phyloP scores from a whole-genome alignment of 2,329 filamentous ascomycete species.

The Tympanopsis confertula region DNA sequence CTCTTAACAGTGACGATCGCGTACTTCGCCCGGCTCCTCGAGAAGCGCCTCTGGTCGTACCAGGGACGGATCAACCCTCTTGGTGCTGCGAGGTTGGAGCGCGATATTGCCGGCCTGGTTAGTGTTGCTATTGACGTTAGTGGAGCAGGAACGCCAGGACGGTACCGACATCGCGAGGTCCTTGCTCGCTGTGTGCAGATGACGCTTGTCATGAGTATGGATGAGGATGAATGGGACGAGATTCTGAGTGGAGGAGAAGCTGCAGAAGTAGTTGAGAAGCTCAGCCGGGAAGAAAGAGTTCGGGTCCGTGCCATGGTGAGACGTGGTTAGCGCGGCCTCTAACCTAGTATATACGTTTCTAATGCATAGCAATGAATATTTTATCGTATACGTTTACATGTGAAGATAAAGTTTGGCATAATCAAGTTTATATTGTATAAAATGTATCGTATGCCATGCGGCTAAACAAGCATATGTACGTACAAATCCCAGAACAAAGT shows the following conservation, averaged over 20 bases:
- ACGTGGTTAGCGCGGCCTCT: conserved; percentile 6
- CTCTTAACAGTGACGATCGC: conserved; percentile 63
- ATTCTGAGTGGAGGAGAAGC: conserved; percentile 35
- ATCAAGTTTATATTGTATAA: too few species aligned
- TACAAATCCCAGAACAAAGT: too few species aligned
- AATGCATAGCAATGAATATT: too few species aligned
- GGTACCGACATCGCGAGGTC: conserved; percentile 66
- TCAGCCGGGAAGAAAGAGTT: conserved; percentile 63
- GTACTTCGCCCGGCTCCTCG: conserved; percentile 67
- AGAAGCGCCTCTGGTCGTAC: conserved; percentile 77
- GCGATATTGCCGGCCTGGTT: conserved; percentile 71
- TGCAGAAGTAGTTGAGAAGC: conserved; percentile 33
- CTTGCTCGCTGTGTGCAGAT: conserved; percentile 73
- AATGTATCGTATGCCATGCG: too few species aligned
- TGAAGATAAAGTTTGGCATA: too few species aligned
- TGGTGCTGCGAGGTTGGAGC: conserved; percentile 71
- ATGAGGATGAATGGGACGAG: conserved; percentile 90
- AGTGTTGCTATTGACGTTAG: conserved; percentile 33
- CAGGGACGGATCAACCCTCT: conserved; percentile 69
- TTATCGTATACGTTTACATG: too few species aligned
- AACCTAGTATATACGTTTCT: too few species aligned
- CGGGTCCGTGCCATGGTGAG: conserved; percentile 60
- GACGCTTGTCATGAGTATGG: conserved; percentile 81
- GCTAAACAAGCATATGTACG: too few species aligned
- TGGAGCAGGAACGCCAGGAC: conserved; percentile 29